A percentile compares a stretch with the other conserved stretches of the same genome.
Evolutionary conservation across 1,284 basidiomycete genomes (phyloP).

Genomic region (Ustilago nuda): DNA sequence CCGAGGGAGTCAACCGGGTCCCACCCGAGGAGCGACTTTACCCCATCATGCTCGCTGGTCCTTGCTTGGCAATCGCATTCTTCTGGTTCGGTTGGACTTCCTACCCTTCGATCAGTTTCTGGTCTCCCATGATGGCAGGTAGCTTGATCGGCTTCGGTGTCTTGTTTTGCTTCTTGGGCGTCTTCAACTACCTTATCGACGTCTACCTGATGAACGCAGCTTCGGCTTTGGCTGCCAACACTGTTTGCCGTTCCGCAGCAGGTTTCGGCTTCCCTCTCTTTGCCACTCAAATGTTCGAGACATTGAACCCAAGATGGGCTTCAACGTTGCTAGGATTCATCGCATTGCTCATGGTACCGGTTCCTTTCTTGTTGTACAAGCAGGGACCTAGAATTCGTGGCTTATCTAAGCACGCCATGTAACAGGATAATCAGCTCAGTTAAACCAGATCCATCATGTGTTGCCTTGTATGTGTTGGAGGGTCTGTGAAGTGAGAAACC

Average conservation of each 20-base stretch:
- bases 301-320: slow-evolving; percentile 79
- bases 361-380: slow-evolving; percentile 73
- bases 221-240: slow-evolving; percentile 75
- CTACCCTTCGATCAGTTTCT: slow-evolving; percentile 67
- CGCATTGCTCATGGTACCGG: slow-evolving; percentile 77
- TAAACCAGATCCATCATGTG: too few species aligned
- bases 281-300: slow-evolving; percentile 72
- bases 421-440: background rate
- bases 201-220: slow-evolving; percentile 73
- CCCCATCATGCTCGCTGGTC: slow-evolving; percentile 64
- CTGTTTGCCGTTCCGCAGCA: slow-evolving; percentile 76
- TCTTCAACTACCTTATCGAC: slow-evolving; percentile 73
- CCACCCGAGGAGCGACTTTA: slow-evolving; percentile 65
- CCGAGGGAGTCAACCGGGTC: slow-evolving; percentile 54
- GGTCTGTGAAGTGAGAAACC: too few species aligned
- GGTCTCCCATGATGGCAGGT: slow-evolving; percentile 72
- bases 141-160: slow-evolving; percentile 70
- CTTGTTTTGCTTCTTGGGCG: slow-evolving; percentile 74
- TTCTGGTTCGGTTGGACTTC: slow-evolving; percentile 69
- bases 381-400: slow-evolving; percentile 71
- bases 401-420: slow-evolving; percentile 52
- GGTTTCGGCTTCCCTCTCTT: slow-evolving; percentile 74
- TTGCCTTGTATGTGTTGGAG: too few species aligned
- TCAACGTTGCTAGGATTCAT: slow-evolving; percentile 81
- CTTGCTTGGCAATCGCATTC: slow-evolving; percentile 69